Evolutionary conservation across 352 stramenopile genomes (phyloP).

Genomic region (Phytopythium sindhum): DNA sequence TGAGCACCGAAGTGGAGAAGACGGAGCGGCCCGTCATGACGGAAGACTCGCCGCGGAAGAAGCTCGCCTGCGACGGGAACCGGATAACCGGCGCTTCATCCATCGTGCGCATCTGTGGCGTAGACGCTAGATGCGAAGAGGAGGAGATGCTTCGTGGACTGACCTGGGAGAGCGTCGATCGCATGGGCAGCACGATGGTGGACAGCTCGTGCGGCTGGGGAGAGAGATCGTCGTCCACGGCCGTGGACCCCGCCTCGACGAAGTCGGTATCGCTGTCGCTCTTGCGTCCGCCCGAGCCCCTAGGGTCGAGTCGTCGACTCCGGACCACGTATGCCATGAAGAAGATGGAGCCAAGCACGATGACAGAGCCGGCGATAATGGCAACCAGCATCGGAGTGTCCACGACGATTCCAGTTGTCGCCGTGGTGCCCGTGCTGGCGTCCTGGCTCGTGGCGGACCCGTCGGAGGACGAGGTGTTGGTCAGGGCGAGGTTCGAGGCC

Average conservation of each 20-base stretch:
- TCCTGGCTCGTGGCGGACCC: neutral
- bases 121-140: neutral
- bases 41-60: constrained; percentile 5
- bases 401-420: neutral
- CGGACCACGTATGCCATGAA: constrained; percentile 19
- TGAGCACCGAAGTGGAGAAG: constrained; percentile 16
- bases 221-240: constrained; percentile 6
- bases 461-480: neutral
- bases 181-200: constrained; percentile 19
- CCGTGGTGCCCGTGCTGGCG: neutral
- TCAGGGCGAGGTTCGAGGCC: neutral
- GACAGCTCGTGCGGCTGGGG: constrained; percentile 12
- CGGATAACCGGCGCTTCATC: constrained; percentile 1
- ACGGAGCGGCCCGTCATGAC: constrained; percentile 16
- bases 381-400: constrained; percentile 7
- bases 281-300: constrained; percentile 1
- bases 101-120: neutral
- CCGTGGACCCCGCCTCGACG: constrained; percentile 14
- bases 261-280: constrained; percentile 19
- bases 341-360: constrained; percentile 15
- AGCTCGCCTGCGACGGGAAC: constrained; percentile 4
- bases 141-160: neutral
- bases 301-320: constrained; percentile 1
- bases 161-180: neutral
- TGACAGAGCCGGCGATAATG: constrained; percentile 14